These are phyloP conservation scores for Vitis hybrid DNA, from an alignment of 177 flowering plant species.

Conservation along the genomic window DNA sequence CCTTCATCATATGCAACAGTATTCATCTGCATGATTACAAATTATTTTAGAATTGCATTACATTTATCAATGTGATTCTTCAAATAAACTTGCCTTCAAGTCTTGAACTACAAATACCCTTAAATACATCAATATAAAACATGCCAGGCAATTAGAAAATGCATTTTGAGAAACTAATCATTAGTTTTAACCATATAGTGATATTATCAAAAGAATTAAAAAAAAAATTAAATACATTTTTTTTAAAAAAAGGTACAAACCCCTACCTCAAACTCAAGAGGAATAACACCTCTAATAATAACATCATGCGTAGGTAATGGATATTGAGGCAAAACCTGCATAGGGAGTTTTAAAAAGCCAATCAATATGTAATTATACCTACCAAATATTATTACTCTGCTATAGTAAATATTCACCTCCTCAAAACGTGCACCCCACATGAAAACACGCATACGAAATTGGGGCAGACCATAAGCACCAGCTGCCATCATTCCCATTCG, in stretches of 20 bases:
- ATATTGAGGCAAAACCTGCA: slow-evolving; percentile 69
- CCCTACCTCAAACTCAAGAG: slow-evolving; percentile 70
- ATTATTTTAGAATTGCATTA: too few species aligned
- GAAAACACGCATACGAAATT: slow-evolving; percentile 72
- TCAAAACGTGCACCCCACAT: slow-evolving; percentile 79
- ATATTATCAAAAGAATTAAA: too few species aligned
- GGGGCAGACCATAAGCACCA: slow-evolving; percentile 81
- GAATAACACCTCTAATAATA: slow-evolving; percentile 44
- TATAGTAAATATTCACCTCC: slow-evolving; percentile 31
- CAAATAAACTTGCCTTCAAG: too few species aligned
- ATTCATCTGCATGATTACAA: slow-evolving; percentile 29
- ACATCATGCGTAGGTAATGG: slow-evolving; percentile 84
- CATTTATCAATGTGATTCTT: too few species aligned
- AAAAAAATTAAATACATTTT: not conserved
- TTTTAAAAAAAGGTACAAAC: not conserved
- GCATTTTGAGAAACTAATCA: too few species aligned
- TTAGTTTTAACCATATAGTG: too few species aligned
- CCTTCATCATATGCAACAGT: slow-evolving; percentile 47
- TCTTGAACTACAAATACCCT: too few species aligned
- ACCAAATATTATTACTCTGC: not conserved
- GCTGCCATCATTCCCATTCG: slow-evolving; percentile 84
- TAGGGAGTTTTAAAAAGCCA: not conserved
- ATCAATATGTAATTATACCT: not conserved
- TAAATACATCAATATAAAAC: too few species aligned
- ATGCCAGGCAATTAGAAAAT: too few species aligned